Conservation (phyloP, 257 asterid species). For the Linaria vulgaris region DNA sequence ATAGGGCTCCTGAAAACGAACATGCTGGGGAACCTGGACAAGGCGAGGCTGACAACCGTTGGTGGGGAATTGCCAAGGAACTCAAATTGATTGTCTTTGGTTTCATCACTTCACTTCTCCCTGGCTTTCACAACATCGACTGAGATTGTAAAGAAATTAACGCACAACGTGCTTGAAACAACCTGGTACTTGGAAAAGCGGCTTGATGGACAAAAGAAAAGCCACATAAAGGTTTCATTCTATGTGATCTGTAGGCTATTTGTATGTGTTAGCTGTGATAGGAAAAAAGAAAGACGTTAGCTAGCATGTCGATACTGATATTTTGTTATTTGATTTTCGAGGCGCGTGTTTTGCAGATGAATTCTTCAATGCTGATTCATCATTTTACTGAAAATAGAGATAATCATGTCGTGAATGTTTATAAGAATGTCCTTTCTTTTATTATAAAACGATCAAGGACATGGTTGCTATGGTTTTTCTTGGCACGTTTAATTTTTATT, state of each 20-base stretch:
- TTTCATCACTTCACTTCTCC: constrained; percentile 92
- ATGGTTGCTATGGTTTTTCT: no score
- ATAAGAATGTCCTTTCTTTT: background rate
- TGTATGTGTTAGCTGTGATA: background rate
- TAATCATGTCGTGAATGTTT: no score
- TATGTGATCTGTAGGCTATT: no score
- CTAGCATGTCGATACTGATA: background rate
- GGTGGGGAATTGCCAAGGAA: constrained; percentile 81
- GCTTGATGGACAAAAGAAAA: no score
- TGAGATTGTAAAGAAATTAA: constrained; percentile 30
- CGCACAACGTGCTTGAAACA: no score
- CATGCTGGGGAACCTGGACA: constrained; percentile 45
- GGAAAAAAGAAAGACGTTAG: background rate
- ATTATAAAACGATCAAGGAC: background rate
- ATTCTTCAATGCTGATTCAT: background rate
- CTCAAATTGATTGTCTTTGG: constrained; percentile 84
- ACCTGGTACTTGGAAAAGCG: no score
- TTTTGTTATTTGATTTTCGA: background rate
- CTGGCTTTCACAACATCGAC: constrained; percentile 88
- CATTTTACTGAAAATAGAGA: background rate
- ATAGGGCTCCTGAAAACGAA: constrained; percentile 51
- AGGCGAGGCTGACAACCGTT: constrained; percentile 60
- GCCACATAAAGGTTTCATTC: no score
- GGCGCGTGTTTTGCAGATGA: background rate
- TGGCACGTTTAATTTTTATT: no score